Base-by-base conservation (phyloP, 305 asterid species). In the Fraxinus sp. region DNA sequence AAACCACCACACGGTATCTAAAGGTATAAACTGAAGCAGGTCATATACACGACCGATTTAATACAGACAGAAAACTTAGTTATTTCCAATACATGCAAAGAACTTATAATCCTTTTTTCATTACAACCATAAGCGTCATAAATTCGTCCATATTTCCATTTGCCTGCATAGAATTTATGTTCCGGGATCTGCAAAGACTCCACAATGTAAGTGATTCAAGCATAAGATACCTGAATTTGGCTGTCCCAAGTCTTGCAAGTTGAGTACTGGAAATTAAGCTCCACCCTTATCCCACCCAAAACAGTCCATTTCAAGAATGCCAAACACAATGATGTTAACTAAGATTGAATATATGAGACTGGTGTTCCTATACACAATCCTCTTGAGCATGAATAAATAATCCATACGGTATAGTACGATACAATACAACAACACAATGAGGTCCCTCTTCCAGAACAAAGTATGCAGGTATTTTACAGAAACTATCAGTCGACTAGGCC, bases 401-500 rank as follows among this genome's bases (percentile, higher is more conserved):
- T 22, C 41, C 64, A 62, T 73, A 9, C 46, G n/a, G n/a, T 44
- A 44, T 44, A 32, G 78, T 37, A 85, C 62, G 68, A 32, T 64
- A 79, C 86, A 76, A 62, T 70, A 79, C 72, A 62, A 59, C 30
- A 55, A 39, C 79, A 81, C 83, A 68, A 46, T 66, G 70, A 55
- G 77, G 49, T 64, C 79, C 71, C 18, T 16, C 81, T 77, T 73
- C 78, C 41, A 39, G 85, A 73, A 39, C 28, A 77, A 20, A 74
- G 32, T 86, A 81, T 74, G 83, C 83, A 87, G 76, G 80, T 30
- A 84, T 7, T 80, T 74, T 84, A 79, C 78, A 83, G 85, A 77
- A 79, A 83, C 82, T 77, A 80, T 75, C 41, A 78, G 71, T 49
- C 59, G 26, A 80, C 30, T 13, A 20, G 81, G 78, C 66, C 74